phyloP scores from a whole-genome alignment of 306 rosid species.

The Cyamopsis tetragonoloba region DNA sequence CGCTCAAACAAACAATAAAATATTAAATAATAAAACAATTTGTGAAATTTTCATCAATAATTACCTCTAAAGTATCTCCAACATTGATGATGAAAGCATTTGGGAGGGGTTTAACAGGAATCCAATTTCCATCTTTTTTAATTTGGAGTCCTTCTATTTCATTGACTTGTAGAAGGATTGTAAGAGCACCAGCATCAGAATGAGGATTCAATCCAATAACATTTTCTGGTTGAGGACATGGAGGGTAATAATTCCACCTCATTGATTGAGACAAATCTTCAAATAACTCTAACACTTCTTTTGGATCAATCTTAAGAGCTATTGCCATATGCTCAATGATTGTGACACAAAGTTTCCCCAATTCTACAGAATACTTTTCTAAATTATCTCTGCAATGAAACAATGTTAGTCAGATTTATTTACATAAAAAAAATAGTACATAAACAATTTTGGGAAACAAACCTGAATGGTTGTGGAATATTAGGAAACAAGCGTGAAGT shows the following conservation, averaged over 20 bases:
- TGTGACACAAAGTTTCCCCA: conserved; percentile 3
- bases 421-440: not conserved
- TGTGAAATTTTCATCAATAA: not conserved
- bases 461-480: conserved; percentile 13
- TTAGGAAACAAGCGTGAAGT: not conserved
- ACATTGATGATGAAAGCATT: conserved; percentile 17
- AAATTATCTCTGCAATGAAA: conserved; percentile 14
- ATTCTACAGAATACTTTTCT: not conserved
- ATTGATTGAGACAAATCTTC: not conserved
- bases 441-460: not conserved
- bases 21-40: not conserved
- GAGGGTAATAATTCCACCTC: conserved; percentile 25
- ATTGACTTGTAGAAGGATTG: conserved; percentile 20
- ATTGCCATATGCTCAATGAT: conserved; percentile 2
- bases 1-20: no score
- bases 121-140: conserved; percentile 23
- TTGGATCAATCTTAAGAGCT: conserved; percentile 10
- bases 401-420: not conserved
- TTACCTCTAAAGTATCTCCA: conserved; percentile 17
- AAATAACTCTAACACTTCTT: not conserved
- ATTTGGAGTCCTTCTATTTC: conserved; percentile 14
- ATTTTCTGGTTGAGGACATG: conserved; percentile 27
- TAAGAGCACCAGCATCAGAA: conserved; percentile 12
- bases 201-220: conserved; percentile 21
- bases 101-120: not conserved